A percentile compares a stretch with the other conserved stretches of the same genome.
Evolutionary conservation across 495 filamentous ascomycete genomes (phyloP).

Genomic region (Aspergillus mulundensis): DNA sequence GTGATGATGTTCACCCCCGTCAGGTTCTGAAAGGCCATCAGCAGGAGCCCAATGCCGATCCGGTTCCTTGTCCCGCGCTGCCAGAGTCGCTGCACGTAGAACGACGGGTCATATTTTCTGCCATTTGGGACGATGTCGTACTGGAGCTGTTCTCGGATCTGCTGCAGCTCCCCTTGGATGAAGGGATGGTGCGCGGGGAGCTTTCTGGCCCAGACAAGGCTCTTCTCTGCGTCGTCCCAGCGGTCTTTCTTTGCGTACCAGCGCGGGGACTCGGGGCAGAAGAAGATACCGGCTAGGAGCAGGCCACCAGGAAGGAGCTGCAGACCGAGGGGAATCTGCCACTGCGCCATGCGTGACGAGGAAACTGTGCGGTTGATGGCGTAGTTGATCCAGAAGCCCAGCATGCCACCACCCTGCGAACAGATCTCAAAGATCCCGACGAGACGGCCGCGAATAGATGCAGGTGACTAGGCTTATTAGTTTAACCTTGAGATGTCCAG

Average conservation of each 20-base stretch:
- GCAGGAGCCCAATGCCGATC: slow-evolving; percentile 35
- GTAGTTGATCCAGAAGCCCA: slow-evolving; percentile 64
- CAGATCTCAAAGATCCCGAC: slow-evolving; percentile 66
- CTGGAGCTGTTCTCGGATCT: slow-evolving; percentile 22
- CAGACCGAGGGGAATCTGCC: slow-evolving; percentile 41
- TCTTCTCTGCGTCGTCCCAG: slow-evolving; percentile 53
- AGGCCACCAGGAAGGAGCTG: slow-evolving; percentile 42
- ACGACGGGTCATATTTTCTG: slow-evolving; percentile 28
- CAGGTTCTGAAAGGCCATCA: slow-evolving; percentile 48
- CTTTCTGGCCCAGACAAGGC: slow-evolving; percentile 44
- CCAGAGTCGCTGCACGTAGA: slow-evolving; percentile 4
- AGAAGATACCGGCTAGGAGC: slow-evolving; percentile 35
- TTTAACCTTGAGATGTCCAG: no score
- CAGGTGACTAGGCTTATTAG: slow-evolving; percentile 50
- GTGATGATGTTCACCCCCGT: slow-evolving; percentile 25
- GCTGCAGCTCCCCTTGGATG: slow-evolving; percentile 25
- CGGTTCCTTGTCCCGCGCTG: slow-evolving; percentile 45
- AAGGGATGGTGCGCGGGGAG: slow-evolving; percentile 27
- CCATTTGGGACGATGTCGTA: slow-evolving; percentile 45
- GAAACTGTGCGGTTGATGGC: slow-evolving; percentile 31
- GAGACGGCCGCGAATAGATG: slow-evolving; percentile 67
- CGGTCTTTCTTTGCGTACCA: slow-evolving; percentile 54
- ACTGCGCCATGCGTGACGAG: slow-evolving; percentile 26
- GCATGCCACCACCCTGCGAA: slow-evolving; percentile 58
- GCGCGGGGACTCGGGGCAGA: slow-evolving; percentile 40